Base-by-base conservation (phyloP, 768 basidiomycete species). In the Panellus pusillus region DNA sequence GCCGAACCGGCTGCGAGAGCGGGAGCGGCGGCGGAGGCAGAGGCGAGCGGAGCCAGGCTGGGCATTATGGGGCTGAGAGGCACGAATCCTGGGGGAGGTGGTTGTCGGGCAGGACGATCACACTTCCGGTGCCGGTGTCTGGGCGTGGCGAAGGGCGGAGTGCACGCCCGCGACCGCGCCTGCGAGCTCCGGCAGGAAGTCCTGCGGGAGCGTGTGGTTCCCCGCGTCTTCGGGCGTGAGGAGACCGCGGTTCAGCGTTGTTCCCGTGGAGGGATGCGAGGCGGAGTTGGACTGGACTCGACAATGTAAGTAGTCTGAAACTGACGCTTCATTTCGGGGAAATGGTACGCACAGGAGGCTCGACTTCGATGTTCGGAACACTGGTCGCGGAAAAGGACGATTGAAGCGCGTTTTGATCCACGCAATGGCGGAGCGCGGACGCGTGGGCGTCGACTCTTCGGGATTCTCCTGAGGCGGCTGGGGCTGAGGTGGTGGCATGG, bases 321-420 rank as follows among this genome's bases (percentile, higher is more conserved):
- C 39, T 44, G 24, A 31, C 14, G 47, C 37, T 27, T 27, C 40
- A 32, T 3, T 24, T 44, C 20, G 51, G 11, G n/a, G 35, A 17
- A 37, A 13, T 48, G 19, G 20, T 20, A 46, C 74, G 29, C 60
- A 80, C 79, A 12, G 79, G 80, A 14, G 79, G 71, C 63, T 78
- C 71, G 28, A 81, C 70, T 35, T 74, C 57, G 48, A 80, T 80
- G 35, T 70, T 68, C 3, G 73, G 74, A 17, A 79, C 68, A 36
- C 69, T 72, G 14, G 63, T 60, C 29, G 65, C 65, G 0, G 76
- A 77, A 7, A 54, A 39, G 2, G 65, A 63, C 4, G 70, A 42
- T 66, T 64, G 35, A 65, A 67, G 60, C 65, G 62, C 43, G 65
- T 56, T 31, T 65, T 47, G 20, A 65, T 57, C 46, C 72, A 57